These are phyloP conservation scores for Fomitopsis palustris DNA, from an alignment of 1,284 basidiomycete genomes.

Conservation along the genomic window DNA sequence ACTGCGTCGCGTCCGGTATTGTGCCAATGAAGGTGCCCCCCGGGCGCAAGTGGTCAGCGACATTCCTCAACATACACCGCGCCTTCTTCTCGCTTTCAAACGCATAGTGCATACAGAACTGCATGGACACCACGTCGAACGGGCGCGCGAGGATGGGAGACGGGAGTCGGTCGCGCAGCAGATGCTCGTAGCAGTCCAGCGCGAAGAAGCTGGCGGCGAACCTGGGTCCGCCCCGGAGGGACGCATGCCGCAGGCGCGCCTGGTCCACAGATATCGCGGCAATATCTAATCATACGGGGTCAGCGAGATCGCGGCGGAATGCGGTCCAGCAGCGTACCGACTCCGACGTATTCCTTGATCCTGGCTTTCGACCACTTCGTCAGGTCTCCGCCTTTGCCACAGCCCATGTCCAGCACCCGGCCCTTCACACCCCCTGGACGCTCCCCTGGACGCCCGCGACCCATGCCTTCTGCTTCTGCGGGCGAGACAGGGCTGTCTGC, in stretches of 20 bases:
- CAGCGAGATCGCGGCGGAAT: slow-evolving; percentile 2
- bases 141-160: slow-evolving; percentile 50
- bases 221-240: slow-evolving; percentile 40
- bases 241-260: slow-evolving; percentile 63
- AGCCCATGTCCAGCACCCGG: slow-evolving; percentile 93
- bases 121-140: slow-evolving; percentile 96
- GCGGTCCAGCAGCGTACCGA: slow-evolving; percentile 54
- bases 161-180: slow-evolving; percentile 64
- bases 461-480: slow-evolving; percentile 26
- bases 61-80: slow-evolving; percentile 92
- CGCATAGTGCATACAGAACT: slow-evolving; percentile 99
- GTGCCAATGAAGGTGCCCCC: slow-evolving; percentile 95
- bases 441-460: slow-evolving; percentile 28
- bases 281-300: slow-evolving; percentile 62
- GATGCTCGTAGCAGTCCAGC: slow-evolving; percentile 84
- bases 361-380: slow-evolving; percentile 94
- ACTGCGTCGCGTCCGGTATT: slow-evolving; percentile 80
- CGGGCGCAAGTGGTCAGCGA: slow-evolving; percentile 71
- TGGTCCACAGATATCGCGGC: slow-evolving; percentile 90
- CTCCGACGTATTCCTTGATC: slow-evolving; percentile 76
- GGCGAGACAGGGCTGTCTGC: slow-evolving; percentile 31
- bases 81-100: slow-evolving; percentile 89
- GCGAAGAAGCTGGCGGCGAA: slow-evolving; percentile 84
- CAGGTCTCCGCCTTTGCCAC: slow-evolving; percentile 97
- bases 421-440: slow-evolving; percentile 32